Percentiles rank a stretch among this genome's conserved stretches.
These are phyloP conservation scores for Solanum raphanifolium DNA, from an alignment of 257 asterid genomes.

Conservation along the genomic window DNA sequence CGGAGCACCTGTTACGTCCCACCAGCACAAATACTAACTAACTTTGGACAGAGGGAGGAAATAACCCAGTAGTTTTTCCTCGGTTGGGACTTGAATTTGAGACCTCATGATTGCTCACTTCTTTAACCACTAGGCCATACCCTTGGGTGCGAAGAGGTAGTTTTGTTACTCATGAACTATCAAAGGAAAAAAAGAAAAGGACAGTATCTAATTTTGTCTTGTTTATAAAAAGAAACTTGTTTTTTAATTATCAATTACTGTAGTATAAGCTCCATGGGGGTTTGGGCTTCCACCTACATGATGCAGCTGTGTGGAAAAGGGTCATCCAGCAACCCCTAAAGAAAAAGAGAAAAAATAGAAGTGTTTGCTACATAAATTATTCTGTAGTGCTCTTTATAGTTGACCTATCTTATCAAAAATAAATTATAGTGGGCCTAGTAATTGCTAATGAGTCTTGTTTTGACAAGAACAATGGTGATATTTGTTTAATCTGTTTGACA, in stretches of 20 bases:
- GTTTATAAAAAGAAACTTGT: too few species aligned
- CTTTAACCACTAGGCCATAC: background rate
- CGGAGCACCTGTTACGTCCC: background rate
- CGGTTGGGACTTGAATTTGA: background rate
- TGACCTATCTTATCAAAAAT: background rate
- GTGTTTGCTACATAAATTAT: background rate
- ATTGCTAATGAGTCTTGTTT: background rate
- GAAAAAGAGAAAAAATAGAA: background rate
- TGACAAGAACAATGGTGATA: background rate
- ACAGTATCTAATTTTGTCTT: too few species aligned
- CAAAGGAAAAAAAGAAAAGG: too few species aligned
- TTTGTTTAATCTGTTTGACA: background rate
- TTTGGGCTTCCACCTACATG: too few species aligned
- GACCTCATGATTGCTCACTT: background rate
- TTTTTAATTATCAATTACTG: too few species aligned
- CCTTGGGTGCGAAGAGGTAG: background rate
- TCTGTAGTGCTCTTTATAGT: background rate
- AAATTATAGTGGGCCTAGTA: background rate
- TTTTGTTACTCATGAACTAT: background rate
- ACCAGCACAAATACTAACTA: background rate
- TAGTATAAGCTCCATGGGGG: too few species aligned
- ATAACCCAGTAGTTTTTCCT: background rate
- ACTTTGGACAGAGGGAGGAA: background rate
- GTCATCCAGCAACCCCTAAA: background rate
- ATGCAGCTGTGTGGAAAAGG: background rate